Percentiles rank a stretch among this genome's conserved stretches.
These are phyloP conservation scores for Ormosia emarginata DNA, from an alignment of 306 rosid species.

Conservation along the genomic window DNA sequence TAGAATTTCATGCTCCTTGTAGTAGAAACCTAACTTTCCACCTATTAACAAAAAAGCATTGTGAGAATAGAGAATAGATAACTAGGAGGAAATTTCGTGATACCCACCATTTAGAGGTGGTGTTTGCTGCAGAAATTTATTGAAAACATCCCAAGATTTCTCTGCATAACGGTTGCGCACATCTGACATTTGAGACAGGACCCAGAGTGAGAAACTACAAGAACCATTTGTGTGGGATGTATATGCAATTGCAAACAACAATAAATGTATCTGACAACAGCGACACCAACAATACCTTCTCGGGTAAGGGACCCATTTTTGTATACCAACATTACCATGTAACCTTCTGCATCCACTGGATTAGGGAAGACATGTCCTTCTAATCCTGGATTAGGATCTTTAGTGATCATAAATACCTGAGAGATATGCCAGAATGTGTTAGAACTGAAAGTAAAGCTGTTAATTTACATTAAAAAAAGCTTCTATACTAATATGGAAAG, in stretches of 20 bases:
- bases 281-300: constrained; percentile 60
- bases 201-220: constrained; percentile 11
- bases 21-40: constrained; percentile 93
- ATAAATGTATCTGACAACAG: neutral
- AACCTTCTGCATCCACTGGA: constrained; percentile 83
- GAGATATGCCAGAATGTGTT: constrained; percentile 14
- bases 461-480: neutral
- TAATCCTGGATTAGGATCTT: constrained; percentile 79
- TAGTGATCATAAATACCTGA: constrained; percentile 86
- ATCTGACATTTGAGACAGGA: constrained; percentile 43
- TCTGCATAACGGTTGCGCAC: constrained; percentile 69
- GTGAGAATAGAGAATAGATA: constrained; percentile 22
- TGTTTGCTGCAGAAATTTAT: constrained; percentile 62
- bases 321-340: constrained; percentile 95
- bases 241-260: neutral
- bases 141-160: constrained; percentile 78
- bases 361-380: constrained; percentile 95
- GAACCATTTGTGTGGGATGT: neutral
- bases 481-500: neutral
- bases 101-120: constrained; percentile 70
- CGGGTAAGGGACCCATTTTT: constrained; percentile 96
- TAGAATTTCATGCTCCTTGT: constrained; percentile 93
- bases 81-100: neutral
- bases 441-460: constrained; percentile 1
- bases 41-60: constrained; percentile 37